Evolutionary conservation across 2,329 filamentous ascomycete species (phyloP).

Genomic region (Pyricularia sp.): DNA sequence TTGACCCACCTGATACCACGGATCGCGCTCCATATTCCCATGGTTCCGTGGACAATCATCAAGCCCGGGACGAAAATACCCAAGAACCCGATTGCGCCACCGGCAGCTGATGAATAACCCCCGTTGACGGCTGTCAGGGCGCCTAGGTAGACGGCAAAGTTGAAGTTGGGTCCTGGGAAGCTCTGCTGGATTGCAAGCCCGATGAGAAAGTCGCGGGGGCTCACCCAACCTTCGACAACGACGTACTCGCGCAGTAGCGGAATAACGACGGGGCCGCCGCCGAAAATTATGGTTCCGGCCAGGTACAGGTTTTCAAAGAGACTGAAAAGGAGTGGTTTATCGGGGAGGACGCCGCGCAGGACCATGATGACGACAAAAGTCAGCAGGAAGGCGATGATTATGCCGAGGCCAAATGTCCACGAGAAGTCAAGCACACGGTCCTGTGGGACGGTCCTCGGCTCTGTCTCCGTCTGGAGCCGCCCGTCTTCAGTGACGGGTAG

Average conservation of each 20-base stretch:
- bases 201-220: constrained; percentile 56
- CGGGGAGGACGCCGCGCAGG: constrained; percentile 25
- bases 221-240: constrained; percentile 58
- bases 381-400: constrained; percentile 36
- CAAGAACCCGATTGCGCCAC: constrained; percentile 37
- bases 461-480: constrained; percentile 2
- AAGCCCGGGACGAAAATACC: constrained; percentile 41
- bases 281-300: constrained; percentile 56
- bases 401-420: constrained; percentile 28
- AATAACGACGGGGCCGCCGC: constrained; percentile 52
- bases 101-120: constrained; percentile 24
- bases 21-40: constrained; percentile 42
- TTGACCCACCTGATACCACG: constrained; percentile 32
- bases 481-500: neutral
- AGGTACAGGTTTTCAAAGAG: constrained; percentile 64
- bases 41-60: constrained; percentile 32
- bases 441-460: constrained; percentile 19
- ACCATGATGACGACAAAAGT: constrained; percentile 46
- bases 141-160: constrained; percentile 45
- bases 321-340: constrained; percentile 34
- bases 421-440: constrained; percentile 25
- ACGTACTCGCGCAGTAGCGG: constrained; percentile 49
- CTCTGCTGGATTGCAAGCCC: constrained; percentile 60
- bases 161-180: constrained; percentile 32
- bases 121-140: constrained; percentile 28